Evolutionary conservation across 768 basidiomycete genomes (phyloP), one percentile per base, ranked within the genome.

Genomic region (Termitomyces sp.): DNA sequence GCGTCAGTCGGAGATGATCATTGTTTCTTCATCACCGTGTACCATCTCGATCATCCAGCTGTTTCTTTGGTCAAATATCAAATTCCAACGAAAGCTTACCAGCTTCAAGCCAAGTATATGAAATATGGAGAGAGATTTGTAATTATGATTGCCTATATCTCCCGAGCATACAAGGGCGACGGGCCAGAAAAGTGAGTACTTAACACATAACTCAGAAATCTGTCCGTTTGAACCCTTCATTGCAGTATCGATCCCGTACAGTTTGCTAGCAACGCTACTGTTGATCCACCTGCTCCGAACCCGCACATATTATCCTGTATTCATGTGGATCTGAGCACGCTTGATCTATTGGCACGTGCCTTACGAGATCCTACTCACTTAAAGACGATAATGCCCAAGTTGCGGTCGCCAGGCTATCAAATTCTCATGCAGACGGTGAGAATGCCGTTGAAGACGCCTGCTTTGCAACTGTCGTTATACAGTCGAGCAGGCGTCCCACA

Each of bases 81-180:
- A 0, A 84, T 83, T 4, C 72, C 72, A 51, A 73, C 73, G 39
- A 86, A 84, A 69, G 85, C 84, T 0, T 87, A 81, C 66, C 75
- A 81, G 52, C 63, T 91, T 3, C 79, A 83, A 63, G 89, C 86
- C 32, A 84, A 83, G 66, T 89, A 87, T 64, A 79, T 85, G 78
- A 75, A 74, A 20, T 72, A 78, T 68, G 71, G 67, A 64, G 80
- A 62, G 52, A 68, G 65, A 67, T 74, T 67, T 22, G 86, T 84
- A 7, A 83, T 90, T 42, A 79, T 84, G 71, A 81, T 90, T 22
- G 80, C 83, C 0, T 88, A 80, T 67, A 2, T 35, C 4, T 33
- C 7, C 42, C 40, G 55, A 40, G 15, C 11, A 11, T 13, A 13
- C 5, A 3, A 20, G 35, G 73, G 68, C 20, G 73, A 68, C 20